Base-by-base conservation (phyloP, 2,329 filamentous ascomycete species). In the Colletotrichum liriopes region DNA sequence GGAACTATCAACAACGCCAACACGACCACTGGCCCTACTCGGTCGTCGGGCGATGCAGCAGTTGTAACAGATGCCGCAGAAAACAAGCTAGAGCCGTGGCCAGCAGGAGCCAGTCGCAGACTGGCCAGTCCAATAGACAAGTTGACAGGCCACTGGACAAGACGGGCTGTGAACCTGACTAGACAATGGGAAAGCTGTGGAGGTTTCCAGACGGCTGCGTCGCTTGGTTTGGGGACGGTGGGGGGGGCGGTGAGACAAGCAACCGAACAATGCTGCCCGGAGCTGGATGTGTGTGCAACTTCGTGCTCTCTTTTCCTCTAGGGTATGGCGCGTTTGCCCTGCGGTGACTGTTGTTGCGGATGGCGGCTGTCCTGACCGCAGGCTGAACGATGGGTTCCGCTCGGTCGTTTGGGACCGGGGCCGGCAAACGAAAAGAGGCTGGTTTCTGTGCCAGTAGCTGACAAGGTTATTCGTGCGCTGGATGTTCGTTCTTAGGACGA, bases 361-460 rank as follows among this genome's bases (percentile, higher is more conserved):
- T 39, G 68, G 56, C 49, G n/a, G 51, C 26, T 61, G 56, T 71
- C 37, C 60, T 29, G 68, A 56, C 47, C 58, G 37, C 49, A 67
- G 56, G 56, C 56, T 56, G 51, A 62, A 41, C 51, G 43, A 39
- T 62, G 65, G 45, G 49, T 58, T 65, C 61, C 71, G 67, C 67
- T 65, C 49, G 55, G 67, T 79, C 78, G 76, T 74, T 78, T 76
- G 75, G 75, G 75, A 73, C 75, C 76, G 75, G 75, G 76, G 70
- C 70, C 59, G 65, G 75, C 70, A 74, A 75, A 73, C 37, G 29
- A 45, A 49, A 61, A 60, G 67, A 65, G 71, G 67, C 67, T 71
- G 71, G 71, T 61, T 72, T 63, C 58, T 72, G 67, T 43, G 60
- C 54, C 51, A 61, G 67, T 60, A 73, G 67, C 47, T 60, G 29